Evolutionary conservation across 2,329 filamentous ascomycete species (phyloP), one percentile per base, ranked within the genome.

Genomic region (Aurifilum marmelostoma): DNA sequence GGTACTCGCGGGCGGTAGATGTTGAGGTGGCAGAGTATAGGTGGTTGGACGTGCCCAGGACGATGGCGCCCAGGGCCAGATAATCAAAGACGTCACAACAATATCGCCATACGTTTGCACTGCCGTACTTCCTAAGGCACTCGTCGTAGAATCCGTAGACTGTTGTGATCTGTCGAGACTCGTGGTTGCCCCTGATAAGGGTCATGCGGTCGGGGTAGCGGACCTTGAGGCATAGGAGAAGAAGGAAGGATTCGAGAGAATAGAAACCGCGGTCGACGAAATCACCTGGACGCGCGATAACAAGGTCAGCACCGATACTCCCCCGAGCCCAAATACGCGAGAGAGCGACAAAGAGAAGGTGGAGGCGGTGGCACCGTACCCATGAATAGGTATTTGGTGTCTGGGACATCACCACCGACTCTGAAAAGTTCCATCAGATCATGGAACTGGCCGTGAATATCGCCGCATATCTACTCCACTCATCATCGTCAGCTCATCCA

Each of bases 111-210:
- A 98, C 95, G 75, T 97, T 98, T 50, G 95, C 94, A 77, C 92
- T 97, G 71, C 95, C 95, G 77, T 98, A 98, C 81, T 98, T 98
- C 66, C 95, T 87, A 72, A 97, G 85, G 76, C 95, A 98, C 82
- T 98, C 95, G 77, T 98, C 95, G 83, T 98, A 98, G 83, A 98
- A 98, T 72, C 95, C 95, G 79, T 98, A 98, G 18, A 98, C 95
- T 6, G 93, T 97, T 29, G 95, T 98, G 73, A 98, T 98, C 80
- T 98, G 95, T 69, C 95, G 89, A 59, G 94, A 97, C 81, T 98
- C 95, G 83, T 97, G 94, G 79, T 97, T 97, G 73, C 95, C 95
- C 72, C 95, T 88, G 76, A 98, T 97, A 56, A 98, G 87, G 4
- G 96, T 98, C 83, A 98, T 97, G 74, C 96, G 93, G 80, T 98